Base-by-base conservation (phyloP, 2,329 filamentous ascomycete species). In the Penicillium crustosum region DNA sequence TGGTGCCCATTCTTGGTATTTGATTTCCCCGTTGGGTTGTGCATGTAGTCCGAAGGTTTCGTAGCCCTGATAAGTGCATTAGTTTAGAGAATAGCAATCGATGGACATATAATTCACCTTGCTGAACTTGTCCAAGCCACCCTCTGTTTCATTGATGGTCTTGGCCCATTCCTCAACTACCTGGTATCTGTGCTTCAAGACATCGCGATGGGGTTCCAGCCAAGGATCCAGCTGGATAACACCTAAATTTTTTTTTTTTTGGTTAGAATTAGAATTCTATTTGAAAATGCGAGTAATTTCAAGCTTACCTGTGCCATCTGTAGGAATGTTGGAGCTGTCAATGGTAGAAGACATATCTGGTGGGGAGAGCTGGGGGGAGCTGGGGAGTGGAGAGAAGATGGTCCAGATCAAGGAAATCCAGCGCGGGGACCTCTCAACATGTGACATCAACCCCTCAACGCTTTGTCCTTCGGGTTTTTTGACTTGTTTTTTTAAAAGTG, bases 1-100 rank as follows among this genome's bases (percentile, higher is more conserved):
- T 27, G 94, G 93, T 1, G 94, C 94, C 94, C 94, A 99, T 83
- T 99, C 94, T 66, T 91, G 85, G 77, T 99, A 99, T 57, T 83
- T 81, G 65, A 99, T 91, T 74, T 93, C 92, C 74, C 91, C 91
- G 69, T 96, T 87, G 53, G 85, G 80, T 71, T 88, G 83, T 59
- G 94, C 87, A 66, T 90, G 91, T 76, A 99, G 86, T 55, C 94
- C 94, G 71, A 90, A 96, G 61, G 83, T 88, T 71, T 97, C 91
- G 61, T 86, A 89, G 44, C 94, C 93, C 91, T 95, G 38, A 36
- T 43, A 35, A 39, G 29, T 0, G 8, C 1, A 48, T 57, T 42
- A 53, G 21, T 38, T 29, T 5, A 64, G 19, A 53, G 49, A 52
- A 61, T 5, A 60, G 5, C 6, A 19, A 41, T 27, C 17, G 21